Percentiles rank a stretch among this genome's conserved stretches.
These are phyloP conservation scores for Pseudocercospora ulei DNA, from an alignment of 2,329 filamentous ascomycete genomes.

Conservation along the genomic window DNA sequence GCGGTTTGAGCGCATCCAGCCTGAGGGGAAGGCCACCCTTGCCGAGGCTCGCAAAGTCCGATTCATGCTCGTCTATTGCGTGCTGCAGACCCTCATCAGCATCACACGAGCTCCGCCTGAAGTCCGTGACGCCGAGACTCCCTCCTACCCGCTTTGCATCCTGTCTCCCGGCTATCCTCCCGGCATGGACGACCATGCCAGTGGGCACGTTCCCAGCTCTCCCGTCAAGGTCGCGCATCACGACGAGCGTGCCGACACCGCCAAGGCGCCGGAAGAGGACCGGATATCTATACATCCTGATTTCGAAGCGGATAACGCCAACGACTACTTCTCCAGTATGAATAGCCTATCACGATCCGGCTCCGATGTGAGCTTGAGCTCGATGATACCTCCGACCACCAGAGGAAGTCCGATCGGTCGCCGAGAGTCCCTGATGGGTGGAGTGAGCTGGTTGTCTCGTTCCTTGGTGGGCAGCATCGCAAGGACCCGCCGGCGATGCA, in stretches of 20 bases:
- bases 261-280: conserved; percentile 19
- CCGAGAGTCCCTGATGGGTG: conserved; percentile 34
- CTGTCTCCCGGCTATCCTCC: conserved; percentile 37
- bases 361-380: conserved; percentile 18
- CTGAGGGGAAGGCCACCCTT: conserved; percentile 51
- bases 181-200: conserved; percentile 30
- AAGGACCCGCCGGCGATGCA: conserved; percentile 20
- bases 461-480: conserved; percentile 29
- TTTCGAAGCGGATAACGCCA: conserved; percentile 39
- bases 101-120: conserved; percentile 53
- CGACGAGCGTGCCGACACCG: conserved; percentile 12
- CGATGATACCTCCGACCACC: conserved; percentile 18
- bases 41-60: conserved; percentile 65
- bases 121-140: conserved; percentile 48
- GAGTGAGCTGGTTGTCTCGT: conserved; percentile 29
- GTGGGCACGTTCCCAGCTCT: conserved; percentile 4
- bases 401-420: conserved; percentile 26
- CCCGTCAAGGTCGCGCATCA: conserved; percentile 6
- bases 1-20: conserved; percentile 55
- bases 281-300: conserved; percentile 39
- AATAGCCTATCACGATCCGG: conserved; percentile 21
- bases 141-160: conserved; percentile 52
- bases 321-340: conserved; percentile 30
- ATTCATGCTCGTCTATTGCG: conserved; percentile 66
- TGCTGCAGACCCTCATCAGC: conserved; percentile 60